A percentile compares a stretch with the other conserved stretches of the same genome.
These are phyloP conservation scores for Leishmania turanica DNA, from an alignment of 208 protist species.

Conservation along the genomic window DNA sequence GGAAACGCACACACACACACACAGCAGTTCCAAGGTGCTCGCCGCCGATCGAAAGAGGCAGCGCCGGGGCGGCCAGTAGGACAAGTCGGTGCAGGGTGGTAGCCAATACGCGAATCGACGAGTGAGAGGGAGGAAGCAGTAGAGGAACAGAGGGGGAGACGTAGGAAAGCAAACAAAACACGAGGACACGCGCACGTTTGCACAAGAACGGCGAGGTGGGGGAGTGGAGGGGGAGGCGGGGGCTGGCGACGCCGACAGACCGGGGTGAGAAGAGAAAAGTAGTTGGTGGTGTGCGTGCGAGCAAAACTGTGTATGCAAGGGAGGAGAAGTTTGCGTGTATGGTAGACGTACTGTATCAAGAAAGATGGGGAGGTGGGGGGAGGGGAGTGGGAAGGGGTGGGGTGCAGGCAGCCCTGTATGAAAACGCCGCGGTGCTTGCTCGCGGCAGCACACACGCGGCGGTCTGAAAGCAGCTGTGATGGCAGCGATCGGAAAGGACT, in stretches of 20 bases:
- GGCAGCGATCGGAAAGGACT: too few relatives aligned
- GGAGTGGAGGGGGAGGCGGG: too few relatives aligned
- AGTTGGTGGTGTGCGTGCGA: not conserved
- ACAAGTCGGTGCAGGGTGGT: not conserved
- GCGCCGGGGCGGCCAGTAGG: not conserved
- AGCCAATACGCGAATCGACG: not conserved
- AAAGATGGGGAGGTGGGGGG: not conserved
- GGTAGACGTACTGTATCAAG: not conserved
- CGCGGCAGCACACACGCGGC: not conserved
- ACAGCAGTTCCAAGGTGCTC: not conserved
- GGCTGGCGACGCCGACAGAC: not conserved
- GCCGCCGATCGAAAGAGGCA: not conserved
- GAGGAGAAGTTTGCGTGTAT: not conserved
- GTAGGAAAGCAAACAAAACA: not conserved
- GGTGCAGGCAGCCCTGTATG: not conserved
- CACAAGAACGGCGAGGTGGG: not conserved
- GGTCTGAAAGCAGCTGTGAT: not conserved
- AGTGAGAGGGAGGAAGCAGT: conserved; percentile 1
- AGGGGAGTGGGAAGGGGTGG: not conserved
- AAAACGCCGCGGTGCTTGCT: not conserved
- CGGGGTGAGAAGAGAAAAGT: not conserved
- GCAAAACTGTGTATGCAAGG: not conserved
- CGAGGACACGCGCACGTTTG: not conserved
- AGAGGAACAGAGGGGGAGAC: not conserved
- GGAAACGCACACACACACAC: not conserved